Percentiles rank a stretch among this genome's conserved stretches.
Conservation (phyloP, 345 rosid species). For the Limnanthes douglasii region DNA sequence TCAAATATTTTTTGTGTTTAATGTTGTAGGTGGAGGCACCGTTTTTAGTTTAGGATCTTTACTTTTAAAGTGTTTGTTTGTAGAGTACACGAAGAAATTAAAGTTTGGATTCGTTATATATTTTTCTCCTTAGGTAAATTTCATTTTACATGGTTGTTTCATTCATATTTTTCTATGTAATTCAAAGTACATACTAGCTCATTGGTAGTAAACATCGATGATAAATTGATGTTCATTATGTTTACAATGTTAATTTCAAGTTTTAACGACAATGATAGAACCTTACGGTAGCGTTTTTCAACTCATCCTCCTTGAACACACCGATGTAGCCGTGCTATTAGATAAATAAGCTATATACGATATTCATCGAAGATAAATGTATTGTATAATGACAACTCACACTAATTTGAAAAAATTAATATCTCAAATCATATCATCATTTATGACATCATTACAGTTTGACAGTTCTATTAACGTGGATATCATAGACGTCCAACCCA, state of each 20-base stretch:
- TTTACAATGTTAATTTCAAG: conserved; percentile 9
- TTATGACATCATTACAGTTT: conserved; percentile 45
- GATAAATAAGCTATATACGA: conserved; percentile 60
- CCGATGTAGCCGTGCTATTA: conserved; percentile 56
- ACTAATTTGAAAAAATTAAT: conserved; percentile 53
- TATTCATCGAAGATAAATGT: conserved; percentile 39
- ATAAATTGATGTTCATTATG: background rate
- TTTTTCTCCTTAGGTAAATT: conserved; percentile 47
- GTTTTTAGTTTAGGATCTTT: conserved; percentile 49
- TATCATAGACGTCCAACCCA: conserved; percentile 55
- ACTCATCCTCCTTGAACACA: conserved; percentile 53
- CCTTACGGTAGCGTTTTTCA: conserved; percentile 56
- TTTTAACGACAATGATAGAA: conserved; percentile 47
- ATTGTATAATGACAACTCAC: conserved; percentile 48
- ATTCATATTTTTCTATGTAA: background rate
- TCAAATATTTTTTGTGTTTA: conserved; percentile 50
- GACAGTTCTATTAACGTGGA: conserved; percentile 62
- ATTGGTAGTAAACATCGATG: too few relatives aligned
- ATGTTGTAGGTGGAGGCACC: conserved; percentile 62
- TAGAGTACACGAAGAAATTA: conserved; percentile 43
- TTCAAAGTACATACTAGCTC: too few relatives aligned
- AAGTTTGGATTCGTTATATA: conserved; percentile 48
- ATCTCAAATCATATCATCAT: conserved; percentile 48
- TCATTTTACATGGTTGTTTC: background rate
- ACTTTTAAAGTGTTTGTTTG: conserved; percentile 39